phyloP scores from a whole-genome alignment of 2,329 filamentous ascomycete species.

The Claviceps sp. region DNA sequence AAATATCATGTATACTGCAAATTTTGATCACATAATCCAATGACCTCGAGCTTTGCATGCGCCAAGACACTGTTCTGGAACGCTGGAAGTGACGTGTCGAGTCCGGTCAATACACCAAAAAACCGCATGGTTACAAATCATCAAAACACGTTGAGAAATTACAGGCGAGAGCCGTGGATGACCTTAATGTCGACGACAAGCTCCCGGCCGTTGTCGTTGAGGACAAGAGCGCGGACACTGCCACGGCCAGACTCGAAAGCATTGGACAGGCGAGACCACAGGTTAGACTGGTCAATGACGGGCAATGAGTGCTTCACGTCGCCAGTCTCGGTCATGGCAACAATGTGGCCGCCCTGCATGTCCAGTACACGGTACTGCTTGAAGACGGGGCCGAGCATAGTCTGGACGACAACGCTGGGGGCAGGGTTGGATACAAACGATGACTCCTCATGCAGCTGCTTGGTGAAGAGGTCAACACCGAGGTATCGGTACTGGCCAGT shows the following conservation, averaged over 20 bases:
- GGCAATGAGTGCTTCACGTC: conserved; percentile 94
- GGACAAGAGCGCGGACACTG: conserved; percentile 87
- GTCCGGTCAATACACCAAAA: conserved; percentile 6
- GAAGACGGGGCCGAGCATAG: conserved; percentile 98
- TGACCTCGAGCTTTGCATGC: conserved; percentile 13
- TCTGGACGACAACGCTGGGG: conserved; percentile 94
- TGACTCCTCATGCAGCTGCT: conserved; percentile 97
- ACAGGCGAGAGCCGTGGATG: conserved; percentile 66
- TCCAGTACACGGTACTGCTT: conserved; percentile 99
- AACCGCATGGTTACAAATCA: no score
- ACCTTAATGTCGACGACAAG: conserved; percentile 98
- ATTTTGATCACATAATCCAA: conserved; percentile 15
- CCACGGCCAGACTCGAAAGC: conserved; percentile 87
- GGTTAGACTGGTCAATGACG: conserved; percentile 88
- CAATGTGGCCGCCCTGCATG: conserved; percentile 73
- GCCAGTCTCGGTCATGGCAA: conserved; percentile 97
- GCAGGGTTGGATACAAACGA: conserved; percentile 95
- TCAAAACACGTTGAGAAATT: conserved; percentile 16
- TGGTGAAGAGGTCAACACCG: conserved; percentile 99
- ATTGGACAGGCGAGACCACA: conserved; percentile 66
- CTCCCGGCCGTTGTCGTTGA: conserved; percentile 85
- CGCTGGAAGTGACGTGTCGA: not conserved
- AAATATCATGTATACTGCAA: conserved; percentile 7
- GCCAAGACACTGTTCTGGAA: conserved; percentile 7
- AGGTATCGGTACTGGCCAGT: conserved; percentile 99